These are phyloP conservation scores for Suhomyces kunorum DNA, from an alignment of 1,139 yeast genomes.

Conservation along the genomic window DNA sequence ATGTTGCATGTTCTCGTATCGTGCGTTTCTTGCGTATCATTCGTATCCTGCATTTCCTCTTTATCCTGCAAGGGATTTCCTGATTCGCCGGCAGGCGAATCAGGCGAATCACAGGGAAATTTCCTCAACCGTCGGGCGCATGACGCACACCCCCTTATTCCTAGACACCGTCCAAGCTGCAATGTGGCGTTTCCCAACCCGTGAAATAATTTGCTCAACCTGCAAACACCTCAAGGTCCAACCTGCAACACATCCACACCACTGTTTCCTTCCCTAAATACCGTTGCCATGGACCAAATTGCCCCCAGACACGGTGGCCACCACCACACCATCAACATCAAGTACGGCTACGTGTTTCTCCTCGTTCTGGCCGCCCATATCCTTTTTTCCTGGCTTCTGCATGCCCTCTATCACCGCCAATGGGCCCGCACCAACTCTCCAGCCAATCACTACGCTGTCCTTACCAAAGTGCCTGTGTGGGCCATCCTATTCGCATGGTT, in stretches of 20 bases:
- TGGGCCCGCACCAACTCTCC: slow-evolving; percentile 31
- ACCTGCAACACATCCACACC: no score
- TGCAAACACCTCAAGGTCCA: not conserved
- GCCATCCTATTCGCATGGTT: slow-evolving; percentile 36
- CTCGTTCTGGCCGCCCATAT: slow-evolving; percentile 35
- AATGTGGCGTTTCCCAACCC: no score
- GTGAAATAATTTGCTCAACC: no score
- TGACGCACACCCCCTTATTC: not conserved
- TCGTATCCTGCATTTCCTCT: no score
- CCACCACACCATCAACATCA: slow-evolving; percentile 40
- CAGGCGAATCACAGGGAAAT: not conserved
- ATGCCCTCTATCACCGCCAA: slow-evolving; percentile 9
- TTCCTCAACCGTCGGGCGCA: not conserved
- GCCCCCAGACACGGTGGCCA: slow-evolving; percentile 32
- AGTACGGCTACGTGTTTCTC: slow-evolving; percentile 51
- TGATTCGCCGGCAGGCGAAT: not conserved
- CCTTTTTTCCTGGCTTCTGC: slow-evolving; percentile 3
- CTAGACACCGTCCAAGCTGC: slow-evolving; percentile 3
- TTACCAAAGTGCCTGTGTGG: slow-evolving; percentile 27
- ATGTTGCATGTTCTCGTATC: no score
- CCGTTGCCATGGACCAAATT: not conserved
- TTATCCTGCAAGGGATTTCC: no score
- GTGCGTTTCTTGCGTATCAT: no score
- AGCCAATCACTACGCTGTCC: slow-evolving; percentile 15
- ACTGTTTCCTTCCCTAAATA: not conserved